Evolutionary conservation across 345 rosid species (phyloP).

Genomic region (Citrus maxima): DNA sequence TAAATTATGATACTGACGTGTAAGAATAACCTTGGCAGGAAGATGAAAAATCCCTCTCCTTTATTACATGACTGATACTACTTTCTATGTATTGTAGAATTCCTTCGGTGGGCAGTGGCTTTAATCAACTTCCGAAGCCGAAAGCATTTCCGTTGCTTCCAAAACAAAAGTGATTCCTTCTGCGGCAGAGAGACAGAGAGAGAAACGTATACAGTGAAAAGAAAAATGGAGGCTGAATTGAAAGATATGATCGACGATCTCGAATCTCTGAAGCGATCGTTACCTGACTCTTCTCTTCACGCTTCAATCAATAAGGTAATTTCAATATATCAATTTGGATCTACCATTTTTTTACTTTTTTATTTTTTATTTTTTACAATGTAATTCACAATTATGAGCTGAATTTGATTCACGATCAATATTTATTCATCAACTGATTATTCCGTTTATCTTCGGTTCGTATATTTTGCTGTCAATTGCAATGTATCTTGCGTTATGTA

Average conservation of each 20-base stretch:
- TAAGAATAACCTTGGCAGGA: no score
- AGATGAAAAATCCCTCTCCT: no score
- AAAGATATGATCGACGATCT: slow-evolving; percentile 61
- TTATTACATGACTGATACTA: no score
- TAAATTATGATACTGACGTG: no score
- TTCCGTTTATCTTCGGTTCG: background rate
- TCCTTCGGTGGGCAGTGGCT: background rate
- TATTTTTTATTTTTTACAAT: no score
- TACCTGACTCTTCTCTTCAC: slow-evolving; percentile 48
- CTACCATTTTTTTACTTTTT: background rate
- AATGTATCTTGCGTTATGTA: background rate
- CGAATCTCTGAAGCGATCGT: slow-evolving; percentile 47
- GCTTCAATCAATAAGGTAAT: slow-evolving; percentile 60
- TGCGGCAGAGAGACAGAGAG: background rate
- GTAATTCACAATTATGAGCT: background rate
- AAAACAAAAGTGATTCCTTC: background rate
- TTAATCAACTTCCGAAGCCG: background rate
- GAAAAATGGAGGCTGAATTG: slow-evolving; percentile 69
- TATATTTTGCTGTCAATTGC: background rate
- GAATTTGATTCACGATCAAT: background rate
- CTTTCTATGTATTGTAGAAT: no score
- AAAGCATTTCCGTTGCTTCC: no score
- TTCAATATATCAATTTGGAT: background rate
- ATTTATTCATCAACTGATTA: background rate
- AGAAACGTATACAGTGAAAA: background rate